A percentile compares a stretch with the other conserved stretches of the same genome.
These are phyloP conservation scores for Mycena kentingensis DNA, from an alignment of 768 basidiomycete species.

Conservation along the genomic window DNA sequence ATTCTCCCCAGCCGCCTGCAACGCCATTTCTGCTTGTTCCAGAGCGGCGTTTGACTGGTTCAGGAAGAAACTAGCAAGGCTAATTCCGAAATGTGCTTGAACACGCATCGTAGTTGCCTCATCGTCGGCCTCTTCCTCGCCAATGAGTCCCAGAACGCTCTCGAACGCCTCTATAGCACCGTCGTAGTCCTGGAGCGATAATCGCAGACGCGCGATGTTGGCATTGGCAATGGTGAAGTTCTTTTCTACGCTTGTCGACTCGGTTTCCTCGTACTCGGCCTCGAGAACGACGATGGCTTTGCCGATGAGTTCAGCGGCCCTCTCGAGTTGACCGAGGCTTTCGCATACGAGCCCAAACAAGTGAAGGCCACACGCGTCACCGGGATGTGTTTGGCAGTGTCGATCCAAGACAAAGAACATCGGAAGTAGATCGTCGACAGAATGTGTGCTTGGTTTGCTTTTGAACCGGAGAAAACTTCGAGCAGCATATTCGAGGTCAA, in stretches of 20 bases:
- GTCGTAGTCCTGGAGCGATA: slow-evolving; percentile 60
- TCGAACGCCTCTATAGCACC: slow-evolving; percentile 71
- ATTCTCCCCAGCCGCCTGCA: slow-evolving; percentile 56
- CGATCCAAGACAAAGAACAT: slow-evolving; percentile 82
- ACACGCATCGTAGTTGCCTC: slow-evolving; percentile 48
- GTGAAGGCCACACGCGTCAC: slow-evolving; percentile 77
- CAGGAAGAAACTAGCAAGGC: slow-evolving; percentile 68
- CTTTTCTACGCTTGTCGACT: slow-evolving; percentile 75
- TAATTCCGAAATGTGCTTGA: slow-evolving; percentile 71
- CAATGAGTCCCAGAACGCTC: slow-evolving; percentile 68
- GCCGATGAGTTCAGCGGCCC: slow-evolving; percentile 57
- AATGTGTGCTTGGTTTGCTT: slow-evolving; percentile 18
- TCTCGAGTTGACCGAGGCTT: slow-evolving; percentile 67
- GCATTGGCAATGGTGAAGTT: slow-evolving; percentile 81
- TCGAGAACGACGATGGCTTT: slow-evolving; percentile 78
- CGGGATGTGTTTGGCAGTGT: slow-evolving; percentile 66
- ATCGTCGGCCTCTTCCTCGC: slow-evolving; percentile 44
- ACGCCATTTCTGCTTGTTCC: slow-evolving; percentile 64
- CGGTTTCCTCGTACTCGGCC: slow-evolving; percentile 82
- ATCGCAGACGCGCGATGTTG: slow-evolving; percentile 75
- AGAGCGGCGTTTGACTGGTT: slow-evolving; percentile 66
- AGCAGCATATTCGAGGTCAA: slow-evolving; percentile 75
- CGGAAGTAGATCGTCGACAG: slow-evolving; percentile 58
- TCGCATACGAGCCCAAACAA: slow-evolving; percentile 87
- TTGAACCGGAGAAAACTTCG: slow-evolving; percentile 52